A percentile compares a stretch with the other conserved stretches of the same genome.
Evolutionary conservation across 805 yeast genomes (phyloP).

Genomic region (Vanderwaltozyma verrucispora): DNA sequence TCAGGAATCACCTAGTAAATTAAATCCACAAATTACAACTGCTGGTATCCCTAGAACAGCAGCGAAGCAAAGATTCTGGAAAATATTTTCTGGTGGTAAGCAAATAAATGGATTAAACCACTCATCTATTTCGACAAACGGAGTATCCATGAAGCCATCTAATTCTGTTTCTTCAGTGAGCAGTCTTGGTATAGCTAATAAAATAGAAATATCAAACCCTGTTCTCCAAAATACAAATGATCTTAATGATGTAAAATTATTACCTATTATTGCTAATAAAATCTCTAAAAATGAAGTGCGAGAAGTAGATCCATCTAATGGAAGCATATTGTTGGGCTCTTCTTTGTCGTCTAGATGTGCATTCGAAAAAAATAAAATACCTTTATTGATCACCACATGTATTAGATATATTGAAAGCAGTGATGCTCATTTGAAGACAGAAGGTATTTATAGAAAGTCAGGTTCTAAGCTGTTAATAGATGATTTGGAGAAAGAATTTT

Average conservation of each 20-base stretch:
- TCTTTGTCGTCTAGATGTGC: conserved; percentile 54
- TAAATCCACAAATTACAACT: conserved; percentile 9
- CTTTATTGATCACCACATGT: conserved; percentile 63
- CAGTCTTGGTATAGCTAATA: neutral
- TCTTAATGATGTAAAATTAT: conserved; percentile 28
- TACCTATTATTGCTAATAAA: conserved; percentile 14
- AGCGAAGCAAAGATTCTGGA: conserved; percentile 29
- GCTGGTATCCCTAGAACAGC: conserved; percentile 18
- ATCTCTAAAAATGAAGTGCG: neutral
- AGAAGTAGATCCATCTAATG: conserved; percentile 4
- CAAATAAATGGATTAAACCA: conserved; percentile 4
- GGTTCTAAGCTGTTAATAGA: conserved; percentile 58
- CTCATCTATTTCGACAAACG: neutral
- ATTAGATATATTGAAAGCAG: conserved; percentile 64
- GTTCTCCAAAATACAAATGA: conserved; percentile 30
- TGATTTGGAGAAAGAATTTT: conserved; percentile 18
- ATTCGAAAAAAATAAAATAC: conserved; percentile 53
- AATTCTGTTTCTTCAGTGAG: conserved; percentile 4
- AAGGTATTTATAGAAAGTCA: conserved; percentile 85
- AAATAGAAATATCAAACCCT: conserved; percentile 28
- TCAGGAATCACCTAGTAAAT: conserved; percentile 6
- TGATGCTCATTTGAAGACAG: conserved; percentile 50
- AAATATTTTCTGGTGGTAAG: conserved; percentile 15
- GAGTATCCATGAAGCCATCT: conserved; percentile 3
- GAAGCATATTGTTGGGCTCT: conserved; percentile 21